These are phyloP conservation scores for Globisporangium recalcitrans DNA, from an alignment of 352 stramenopile genomes.

Conservation along the genomic window DNA sequence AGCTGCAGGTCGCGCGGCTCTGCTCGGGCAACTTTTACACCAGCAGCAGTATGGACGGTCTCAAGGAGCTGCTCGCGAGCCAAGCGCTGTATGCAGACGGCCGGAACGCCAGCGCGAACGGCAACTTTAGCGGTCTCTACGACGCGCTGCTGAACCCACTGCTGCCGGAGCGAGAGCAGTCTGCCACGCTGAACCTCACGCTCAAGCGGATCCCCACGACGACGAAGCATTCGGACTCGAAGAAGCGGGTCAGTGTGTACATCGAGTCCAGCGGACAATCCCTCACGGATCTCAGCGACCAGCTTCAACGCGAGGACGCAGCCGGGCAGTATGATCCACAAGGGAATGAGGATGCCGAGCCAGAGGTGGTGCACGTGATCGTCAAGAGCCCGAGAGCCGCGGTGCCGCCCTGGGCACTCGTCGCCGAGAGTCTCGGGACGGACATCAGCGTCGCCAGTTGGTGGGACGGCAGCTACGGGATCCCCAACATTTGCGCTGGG, in stretches of 20 bases:
- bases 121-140: conserved; percentile 37
- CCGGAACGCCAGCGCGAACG: conserved; percentile 22
- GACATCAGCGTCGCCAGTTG: conserved; percentile 77
- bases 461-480: conserved; percentile 71
- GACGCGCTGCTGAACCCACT: conserved; percentile 39
- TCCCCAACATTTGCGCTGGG: conserved; percentile 67
- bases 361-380: conserved; percentile 28
- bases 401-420: conserved; percentile 64
- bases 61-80: conserved; percentile 40
- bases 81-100: conserved; percentile 35
- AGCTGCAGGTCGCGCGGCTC: conserved; percentile 51
- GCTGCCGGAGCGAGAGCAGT: conserved; percentile 24
- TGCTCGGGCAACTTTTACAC: conserved; percentile 71
- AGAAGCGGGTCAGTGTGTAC: conserved; percentile 13
- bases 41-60: conserved; percentile 26
- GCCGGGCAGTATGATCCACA: background rate
- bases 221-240: background rate
- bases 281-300: conserved; percentile 7
- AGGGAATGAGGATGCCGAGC: conserved; percentile 11
- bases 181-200: conserved; percentile 24
- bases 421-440: conserved; percentile 41
- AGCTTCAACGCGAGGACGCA: background rate
- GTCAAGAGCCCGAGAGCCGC: conserved; percentile 51
- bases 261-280: background rate
- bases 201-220: conserved; percentile 17